Evolutionary conservation across 306 rosid species (phyloP), one percentile per base, ranked within the genome.

Genomic region (Spatholobus suberectus): DNA sequence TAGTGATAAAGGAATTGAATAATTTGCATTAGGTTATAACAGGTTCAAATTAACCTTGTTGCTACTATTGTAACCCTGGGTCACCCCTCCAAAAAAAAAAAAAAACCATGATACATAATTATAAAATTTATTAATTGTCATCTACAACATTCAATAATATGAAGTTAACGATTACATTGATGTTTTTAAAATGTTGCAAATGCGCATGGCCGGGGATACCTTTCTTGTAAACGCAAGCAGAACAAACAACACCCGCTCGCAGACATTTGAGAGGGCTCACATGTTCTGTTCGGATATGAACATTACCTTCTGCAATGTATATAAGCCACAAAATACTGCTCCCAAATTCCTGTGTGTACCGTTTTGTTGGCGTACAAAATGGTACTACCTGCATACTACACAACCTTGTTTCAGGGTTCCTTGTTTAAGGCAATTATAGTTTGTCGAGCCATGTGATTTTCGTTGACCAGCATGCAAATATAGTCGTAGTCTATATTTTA

Each of bases 401-500:
- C n/a, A 24, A 21, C 11, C 43, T 57, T 76, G 57, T 76, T 41
- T 59, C 1, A 35, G 2, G 67, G 55, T 67, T 78, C 82, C 55
- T 35, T 78, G 76, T 34, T 69, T 37, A 17, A 38, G 76, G 68
- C 32, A 52, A 67, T 17, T 51, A 37, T 37, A 11, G 49, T 69
- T 49, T 68, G 55, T 51, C 57, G 58, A 68, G 21, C 76, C 83
- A 79, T 69, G 83, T 79, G 83, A 79, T 69, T 38, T 52, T 38
- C 7, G 58, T 79, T 69, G 83, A 79, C 76, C 44, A 35, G 1
- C 70, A 24, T n/a, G 83, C 69, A 69, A 6, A 37, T 24, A 54
- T 54, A 55, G 46, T 13, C 40, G 20, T 23, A 38, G 2, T 69
- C 40, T 24, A 68, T 69, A 68, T 51, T 61, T 13, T 34, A 46